phyloP scores from a whole-genome alignment of 1,284 basidiomycete genomes.

The Irpex lacteus region DNA sequence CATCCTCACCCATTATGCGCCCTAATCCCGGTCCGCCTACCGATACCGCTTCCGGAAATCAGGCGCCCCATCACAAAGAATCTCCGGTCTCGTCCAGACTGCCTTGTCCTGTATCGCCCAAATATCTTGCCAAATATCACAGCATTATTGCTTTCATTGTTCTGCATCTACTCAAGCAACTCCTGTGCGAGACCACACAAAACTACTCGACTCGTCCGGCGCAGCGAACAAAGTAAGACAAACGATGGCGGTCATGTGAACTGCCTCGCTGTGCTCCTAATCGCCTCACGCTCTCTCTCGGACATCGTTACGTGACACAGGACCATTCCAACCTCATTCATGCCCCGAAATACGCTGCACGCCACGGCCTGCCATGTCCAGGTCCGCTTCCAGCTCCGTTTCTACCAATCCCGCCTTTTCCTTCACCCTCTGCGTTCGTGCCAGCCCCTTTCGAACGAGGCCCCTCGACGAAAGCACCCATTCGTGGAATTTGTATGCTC shows the following conservation, averaged over 20 bases:
- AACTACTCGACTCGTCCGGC: background rate
- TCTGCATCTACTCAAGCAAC: background rate
- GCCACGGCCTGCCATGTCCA: background rate
- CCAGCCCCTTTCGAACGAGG: background rate
- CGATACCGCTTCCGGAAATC: constrained; percentile 12
- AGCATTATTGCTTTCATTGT: background rate
- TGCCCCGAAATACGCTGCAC: background rate
- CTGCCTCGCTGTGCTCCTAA: background rate
- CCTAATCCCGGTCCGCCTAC: background rate
- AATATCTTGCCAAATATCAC: background rate
- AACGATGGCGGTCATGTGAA: background rate
- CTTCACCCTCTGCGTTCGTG: too few relatives aligned
- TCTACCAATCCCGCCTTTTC: background rate
- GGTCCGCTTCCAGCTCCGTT: background rate
- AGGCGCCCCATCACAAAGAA: constrained; percentile 13
- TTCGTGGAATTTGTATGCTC: background rate
- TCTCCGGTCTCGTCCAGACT: background rate
- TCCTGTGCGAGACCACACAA: background rate
- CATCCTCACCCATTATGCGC: background rate
- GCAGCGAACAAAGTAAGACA: too few relatives aligned
- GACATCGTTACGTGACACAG: constrained; percentile 7
- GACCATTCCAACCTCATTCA: background rate
- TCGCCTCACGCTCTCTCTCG: background rate
- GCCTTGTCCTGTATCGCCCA: background rate
- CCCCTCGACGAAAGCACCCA: background rate